These are phyloP conservation scores for Staphylotrichum longicolle DNA, from an alignment of 495 filamentous ascomycete genomes.

Conservation along the genomic window DNA sequence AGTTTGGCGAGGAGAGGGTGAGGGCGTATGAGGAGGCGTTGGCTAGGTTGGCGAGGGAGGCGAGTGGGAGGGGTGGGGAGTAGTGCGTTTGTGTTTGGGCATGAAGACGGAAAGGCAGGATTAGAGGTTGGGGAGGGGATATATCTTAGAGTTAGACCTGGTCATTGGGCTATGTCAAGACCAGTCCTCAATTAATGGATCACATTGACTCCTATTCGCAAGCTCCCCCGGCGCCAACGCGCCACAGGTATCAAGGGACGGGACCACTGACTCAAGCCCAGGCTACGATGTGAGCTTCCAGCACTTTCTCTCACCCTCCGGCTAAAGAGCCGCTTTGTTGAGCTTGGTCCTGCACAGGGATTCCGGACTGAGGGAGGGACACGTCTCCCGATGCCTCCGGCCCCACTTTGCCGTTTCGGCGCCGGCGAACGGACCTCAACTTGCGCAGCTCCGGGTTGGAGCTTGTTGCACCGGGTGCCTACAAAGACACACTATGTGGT, in stretches of 20 bases:
- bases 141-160: too few relatives aligned
- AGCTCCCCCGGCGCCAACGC: too few relatives aligned
- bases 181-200: too few relatives aligned
- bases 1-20: constrained; percentile 52
- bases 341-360: neutral
- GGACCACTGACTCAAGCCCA: too few relatives aligned
- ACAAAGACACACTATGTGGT: too few relatives aligned
- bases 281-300: neutral
- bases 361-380: neutral
- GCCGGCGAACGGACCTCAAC: constrained; percentile 4
- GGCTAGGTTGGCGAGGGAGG: constrained; percentile 48
- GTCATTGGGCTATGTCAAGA: too few relatives aligned
- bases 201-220: too few relatives aligned
- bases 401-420: constrained; percentile 15
- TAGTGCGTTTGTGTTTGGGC: neutral
- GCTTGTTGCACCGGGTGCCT: neutral
- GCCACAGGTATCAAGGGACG: too few relatives aligned
- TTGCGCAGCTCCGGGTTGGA: neutral
- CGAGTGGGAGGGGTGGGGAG: constrained; percentile 27
- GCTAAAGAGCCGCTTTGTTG: neutral
- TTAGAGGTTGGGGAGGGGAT: too few relatives aligned
- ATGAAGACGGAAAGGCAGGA: too few relatives aligned
- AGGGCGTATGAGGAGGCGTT: constrained; percentile 61
- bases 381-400: constrained; percentile 1
- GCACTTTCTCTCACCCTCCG: neutral